These are phyloP conservation scores for Albifimbria verrucaria DNA, from an alignment of 2,329 filamentous ascomycete species.

Conservation along the genomic window DNA sequence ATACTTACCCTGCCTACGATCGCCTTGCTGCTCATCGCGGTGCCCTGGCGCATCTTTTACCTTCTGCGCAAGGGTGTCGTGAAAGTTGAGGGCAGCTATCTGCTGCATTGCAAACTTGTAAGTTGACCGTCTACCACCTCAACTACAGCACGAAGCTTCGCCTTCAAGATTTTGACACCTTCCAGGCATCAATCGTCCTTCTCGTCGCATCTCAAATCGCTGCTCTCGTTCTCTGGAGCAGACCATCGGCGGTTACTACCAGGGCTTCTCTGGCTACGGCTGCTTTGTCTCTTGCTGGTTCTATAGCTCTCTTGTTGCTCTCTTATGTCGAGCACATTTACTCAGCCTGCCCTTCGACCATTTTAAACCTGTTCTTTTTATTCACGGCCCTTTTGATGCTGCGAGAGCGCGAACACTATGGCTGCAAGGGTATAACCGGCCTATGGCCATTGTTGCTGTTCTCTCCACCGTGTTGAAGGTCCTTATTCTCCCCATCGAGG, in stretches of 20 bases:
- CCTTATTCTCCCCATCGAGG: slow-evolving; percentile 4
- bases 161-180: background rate
- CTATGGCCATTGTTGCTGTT: slow-evolving; percentile 1
- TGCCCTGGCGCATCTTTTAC: slow-evolving; percentile 15
- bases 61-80: slow-evolving; percentile 14
- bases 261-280: slow-evolving; percentile 4
- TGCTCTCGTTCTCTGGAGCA: slow-evolving; percentile 7
- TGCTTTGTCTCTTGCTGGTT: slow-evolving; percentile 5
- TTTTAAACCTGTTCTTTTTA: slow-evolving; percentile 5
- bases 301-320: slow-evolving; percentile 1
- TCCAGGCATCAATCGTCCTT: background rate
- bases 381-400: slow-evolving; percentile 6
- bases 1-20: slow-evolving; percentile 25
- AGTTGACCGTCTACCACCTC: slow-evolving; percentile 5
- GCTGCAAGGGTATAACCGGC: slow-evolving; percentile 1
- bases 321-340: slow-evolving; percentile 8
- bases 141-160: background rate
- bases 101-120: slow-evolving; percentile 16
- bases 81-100: slow-evolving; percentile 14
- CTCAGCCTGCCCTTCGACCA: slow-evolving; percentile 5
- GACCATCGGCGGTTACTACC: background rate
- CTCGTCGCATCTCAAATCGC: background rate
- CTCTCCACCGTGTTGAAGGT: slow-evolving; percentile 3
- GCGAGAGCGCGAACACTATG: slow-evolving; percentile 7
- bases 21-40: slow-evolving; percentile 21